Conservation (phyloP, 2,329 filamentous ascomycete species). For the Juglanconis sp. region DNA sequence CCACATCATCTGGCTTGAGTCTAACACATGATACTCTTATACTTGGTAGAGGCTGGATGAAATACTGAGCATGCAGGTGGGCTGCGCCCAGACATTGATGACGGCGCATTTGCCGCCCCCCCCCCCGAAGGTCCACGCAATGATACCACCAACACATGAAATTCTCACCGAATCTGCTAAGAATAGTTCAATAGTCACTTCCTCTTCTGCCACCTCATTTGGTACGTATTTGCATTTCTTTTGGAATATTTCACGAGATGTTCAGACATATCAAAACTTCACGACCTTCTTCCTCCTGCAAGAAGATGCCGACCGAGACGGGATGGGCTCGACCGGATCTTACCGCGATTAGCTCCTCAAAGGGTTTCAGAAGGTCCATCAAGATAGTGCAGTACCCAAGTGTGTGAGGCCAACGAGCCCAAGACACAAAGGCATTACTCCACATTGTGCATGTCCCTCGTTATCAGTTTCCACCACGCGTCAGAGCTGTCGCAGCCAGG, state of each 20-base stretch:
- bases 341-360: not conserved
- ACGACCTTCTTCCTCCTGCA: not conserved
- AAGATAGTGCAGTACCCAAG: not conserved
- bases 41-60: not conserved
- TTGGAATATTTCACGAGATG: too few relatives aligned
- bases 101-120: too few relatives aligned
- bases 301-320: not conserved
- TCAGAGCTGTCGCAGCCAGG: constrained; percentile 1
- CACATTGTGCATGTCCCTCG: not conserved
- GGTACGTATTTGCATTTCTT: not conserved
- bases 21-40: not conserved
- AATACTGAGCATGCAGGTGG: not conserved
- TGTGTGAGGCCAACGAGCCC: not conserved
- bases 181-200: not conserved
- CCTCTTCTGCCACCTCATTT: not conserved
- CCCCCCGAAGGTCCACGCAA: not conserved
- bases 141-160: not conserved
- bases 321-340: not conserved
- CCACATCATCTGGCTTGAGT: not conserved
- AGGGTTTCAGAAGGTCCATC: not conserved
- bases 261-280: too few relatives aligned
- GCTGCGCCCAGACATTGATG: not conserved
- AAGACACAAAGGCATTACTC: not conserved
- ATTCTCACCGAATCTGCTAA: constrained; percentile 3
- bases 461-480: constrained; percentile 1